Conservation (phyloP, 768 basidiomycete genomes). For the Suillus subaureus region DNA sequence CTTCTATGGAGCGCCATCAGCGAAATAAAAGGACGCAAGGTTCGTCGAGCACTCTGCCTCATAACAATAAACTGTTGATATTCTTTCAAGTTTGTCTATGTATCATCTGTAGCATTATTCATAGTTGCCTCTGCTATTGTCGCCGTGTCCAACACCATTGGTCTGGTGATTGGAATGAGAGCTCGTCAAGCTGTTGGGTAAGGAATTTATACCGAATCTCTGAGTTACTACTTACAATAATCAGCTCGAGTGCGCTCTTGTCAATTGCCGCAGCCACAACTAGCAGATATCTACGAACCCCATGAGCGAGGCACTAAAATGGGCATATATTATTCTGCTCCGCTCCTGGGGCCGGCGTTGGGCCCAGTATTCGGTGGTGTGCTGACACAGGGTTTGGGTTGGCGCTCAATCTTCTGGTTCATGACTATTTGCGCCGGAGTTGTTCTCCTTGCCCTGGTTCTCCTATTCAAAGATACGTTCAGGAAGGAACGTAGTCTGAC, state of each 20-base stretch:
- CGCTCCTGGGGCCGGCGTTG: conserved; percentile 53
- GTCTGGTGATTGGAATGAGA: conserved; percentile 66
- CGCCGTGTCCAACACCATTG: conserved; percentile 56
- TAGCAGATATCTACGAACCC: conserved; percentile 75
- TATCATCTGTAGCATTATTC: conserved; percentile 55
- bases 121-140: conserved; percentile 59
- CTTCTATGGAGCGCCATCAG: conserved; percentile 65
- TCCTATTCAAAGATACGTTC: conserved; percentile 78
- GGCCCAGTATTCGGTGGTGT: conserved; percentile 51
- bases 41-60: conserved; percentile 23
- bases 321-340: conserved; percentile 77
- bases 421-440: conserved; percentile 60
- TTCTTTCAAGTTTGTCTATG: conserved; percentile 51
- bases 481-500: conserved; percentile 74
- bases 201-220: conserved; percentile 11
- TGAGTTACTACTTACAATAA: not conserved
- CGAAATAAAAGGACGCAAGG: conserved; percentile 75
- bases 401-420: conserved; percentile 86
- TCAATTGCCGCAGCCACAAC: conserved; percentile 70
- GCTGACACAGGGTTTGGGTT: conserved; percentile 62
- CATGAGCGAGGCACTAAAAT: conserved; percentile 71
- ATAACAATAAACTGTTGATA: not conserved
- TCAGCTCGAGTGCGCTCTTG: conserved; percentile 61
- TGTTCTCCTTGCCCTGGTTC: conserved; percentile 53
- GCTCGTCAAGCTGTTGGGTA: conserved; percentile 65